Evolutionary conservation across 495 filamentous ascomycete genomes (phyloP).

Genomic region (Trichocladium antarcticum): DNA sequence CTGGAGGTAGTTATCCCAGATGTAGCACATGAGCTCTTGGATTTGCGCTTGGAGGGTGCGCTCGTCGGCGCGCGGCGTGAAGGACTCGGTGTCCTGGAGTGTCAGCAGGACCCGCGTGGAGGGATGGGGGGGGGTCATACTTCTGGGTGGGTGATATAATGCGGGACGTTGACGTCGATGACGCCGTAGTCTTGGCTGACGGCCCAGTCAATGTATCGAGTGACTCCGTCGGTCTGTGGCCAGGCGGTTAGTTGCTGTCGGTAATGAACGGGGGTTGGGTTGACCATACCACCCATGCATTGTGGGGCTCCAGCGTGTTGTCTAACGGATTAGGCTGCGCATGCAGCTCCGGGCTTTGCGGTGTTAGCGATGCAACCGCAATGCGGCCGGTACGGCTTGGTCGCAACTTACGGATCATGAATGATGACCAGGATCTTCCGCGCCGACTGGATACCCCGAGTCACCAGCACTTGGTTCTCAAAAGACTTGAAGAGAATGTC

Average conservation of each 20-base stretch:
- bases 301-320: conserved; percentile 66
- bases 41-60: conserved; percentile 42
- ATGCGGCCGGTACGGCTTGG: too few relatives aligned
- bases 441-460: conserved; percentile 33
- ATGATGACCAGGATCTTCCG: conserved; percentile 60
- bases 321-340: conserved; percentile 56
- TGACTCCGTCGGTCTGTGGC: conserved; percentile 59
- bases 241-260: conserved; percentile 28
- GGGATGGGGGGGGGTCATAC: conserved; percentile 25
- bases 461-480: conserved; percentile 81
- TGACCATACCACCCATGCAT: conserved; percentile 76
- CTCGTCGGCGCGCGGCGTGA: conserved; percentile 25
- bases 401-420: conserved; percentile 63
- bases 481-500: conserved; percentile 64
- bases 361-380: background rate
- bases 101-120: background rate
- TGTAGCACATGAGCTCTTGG: conserved; percentile 66
- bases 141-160: conserved; percentile 48
- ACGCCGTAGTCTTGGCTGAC: conserved; percentile 60
- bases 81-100: conserved; percentile 25
- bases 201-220: conserved; percentile 75
- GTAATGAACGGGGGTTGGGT: too few relatives aligned
- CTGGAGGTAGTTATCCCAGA: conserved; percentile 98
- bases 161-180: conserved; percentile 82
- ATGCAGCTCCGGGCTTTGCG: conserved; percentile 54